Conservation (phyloP, 345 rosid species). For the Turritis glabra region DNA sequence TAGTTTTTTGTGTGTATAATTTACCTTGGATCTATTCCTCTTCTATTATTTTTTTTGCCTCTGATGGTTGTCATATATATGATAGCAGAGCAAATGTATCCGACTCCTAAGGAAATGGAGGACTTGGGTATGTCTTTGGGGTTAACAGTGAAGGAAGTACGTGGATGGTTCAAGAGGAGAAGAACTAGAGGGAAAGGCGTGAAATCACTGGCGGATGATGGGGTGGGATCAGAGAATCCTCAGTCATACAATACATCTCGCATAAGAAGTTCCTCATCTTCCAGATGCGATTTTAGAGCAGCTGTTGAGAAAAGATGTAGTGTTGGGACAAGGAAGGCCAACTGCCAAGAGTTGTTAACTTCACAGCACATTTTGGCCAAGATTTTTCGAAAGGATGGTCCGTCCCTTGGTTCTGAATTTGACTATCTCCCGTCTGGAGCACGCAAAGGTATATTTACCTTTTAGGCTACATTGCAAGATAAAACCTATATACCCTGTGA, state of each 20-base stretch:
- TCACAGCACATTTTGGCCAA: conserved; percentile 64
- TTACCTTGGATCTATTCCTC: neutral
- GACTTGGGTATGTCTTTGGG: conserved; percentile 55
- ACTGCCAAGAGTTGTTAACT: conserved; percentile 52
- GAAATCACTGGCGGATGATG: conserved; percentile 30
- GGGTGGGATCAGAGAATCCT: conserved; percentile 21
- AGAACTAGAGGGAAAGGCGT: conserved; percentile 45
- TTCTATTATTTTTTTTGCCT: neutral
- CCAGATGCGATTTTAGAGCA: conserved; percentile 30
- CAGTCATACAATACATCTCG: neutral
- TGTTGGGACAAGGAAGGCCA: conserved; percentile 33
- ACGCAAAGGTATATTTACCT: conserved; percentile 17
- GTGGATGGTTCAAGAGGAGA: conserved; percentile 82
- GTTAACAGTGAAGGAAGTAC: conserved; percentile 72
- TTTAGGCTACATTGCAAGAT: neutral
- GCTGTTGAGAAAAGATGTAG: conserved; percentile 27
- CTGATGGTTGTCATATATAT: conserved; percentile 4
- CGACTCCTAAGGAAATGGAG: conserved; percentile 52
- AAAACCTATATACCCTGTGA: neutral
- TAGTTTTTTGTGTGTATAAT: neutral
- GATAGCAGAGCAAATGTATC: conserved; percentile 64
- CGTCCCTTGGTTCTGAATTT: conserved; percentile 76
- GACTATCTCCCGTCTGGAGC: conserved; percentile 55
- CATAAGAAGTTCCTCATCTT: conserved; percentile 29
- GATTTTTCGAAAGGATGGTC: conserved; percentile 92